Evolutionary conservation across 805 yeast species (phyloP).

Genomic region (Cyberlindnera maclurae): DNA sequence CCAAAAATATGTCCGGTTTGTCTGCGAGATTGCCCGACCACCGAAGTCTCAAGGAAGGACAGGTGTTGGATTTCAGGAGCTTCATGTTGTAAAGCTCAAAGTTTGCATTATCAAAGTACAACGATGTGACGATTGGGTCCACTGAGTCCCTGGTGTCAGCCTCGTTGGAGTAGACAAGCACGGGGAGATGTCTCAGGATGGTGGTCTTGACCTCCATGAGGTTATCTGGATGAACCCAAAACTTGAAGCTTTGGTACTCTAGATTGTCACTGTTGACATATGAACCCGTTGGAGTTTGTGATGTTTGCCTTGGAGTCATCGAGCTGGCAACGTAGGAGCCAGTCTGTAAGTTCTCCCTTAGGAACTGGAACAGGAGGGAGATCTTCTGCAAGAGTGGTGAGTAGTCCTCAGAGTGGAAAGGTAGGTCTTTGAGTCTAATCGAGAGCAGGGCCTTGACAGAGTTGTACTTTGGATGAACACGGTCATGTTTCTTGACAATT

Average conservation of each 20-base stretch:
- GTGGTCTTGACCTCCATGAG: conserved; percentile 97
- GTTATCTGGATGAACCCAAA: conserved; percentile 97
- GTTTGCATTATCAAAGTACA: conserved; percentile 79
- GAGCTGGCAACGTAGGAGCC: conserved; percentile 24
- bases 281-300: conserved; percentile 14
- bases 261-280: conserved; percentile 17
- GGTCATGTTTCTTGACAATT: conserved; percentile 93
- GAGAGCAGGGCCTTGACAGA: conserved; percentile 87
- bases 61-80: conserved; percentile 57
- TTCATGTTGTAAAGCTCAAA: conserved; percentile 85
- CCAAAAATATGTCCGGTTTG: conserved; percentile 73
- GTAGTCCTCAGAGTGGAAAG: conserved; percentile 92
- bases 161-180: conserved; percentile 58
- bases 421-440: conserved; percentile 79
- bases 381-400: conserved; percentile 82
- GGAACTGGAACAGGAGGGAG: conserved; percentile 71
- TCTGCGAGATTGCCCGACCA: conserved; percentile 84
- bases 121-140: conserved; percentile 80
- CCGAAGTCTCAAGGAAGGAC: conserved; percentile 75
- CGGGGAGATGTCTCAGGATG: conserved; percentile 88
- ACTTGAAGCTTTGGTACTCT: conserved; percentile 62
- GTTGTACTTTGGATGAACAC: conserved; percentile 70
- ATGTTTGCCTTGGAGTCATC: conserved; percentile 8
- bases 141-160: conserved; percentile 37
- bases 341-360: conserved; percentile 60